These are phyloP conservation scores for Chrysoporthe austroafricana DNA, from an alignment of 2,329 filamentous ascomycete genomes.

Conservation along the genomic window DNA sequence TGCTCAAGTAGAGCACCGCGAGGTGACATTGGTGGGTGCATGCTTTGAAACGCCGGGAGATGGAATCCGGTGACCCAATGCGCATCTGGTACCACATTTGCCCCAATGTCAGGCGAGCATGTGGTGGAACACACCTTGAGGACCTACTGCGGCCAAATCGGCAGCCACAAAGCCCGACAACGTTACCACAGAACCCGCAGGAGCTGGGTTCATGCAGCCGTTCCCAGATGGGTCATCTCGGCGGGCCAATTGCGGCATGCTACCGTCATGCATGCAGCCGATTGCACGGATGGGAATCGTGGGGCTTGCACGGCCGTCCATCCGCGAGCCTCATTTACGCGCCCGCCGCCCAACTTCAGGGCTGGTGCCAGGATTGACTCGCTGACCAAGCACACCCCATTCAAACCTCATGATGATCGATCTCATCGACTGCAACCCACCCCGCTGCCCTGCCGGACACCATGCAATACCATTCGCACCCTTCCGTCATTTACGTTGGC, in stretches of 20 bases:
- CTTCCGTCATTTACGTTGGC: slow-evolving; percentile 4
- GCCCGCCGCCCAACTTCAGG: slow-evolving; percentile 42
- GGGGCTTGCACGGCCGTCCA: slow-evolving; percentile 49
- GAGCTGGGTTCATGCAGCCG: slow-evolving; percentile 24
- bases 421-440: slow-evolving; percentile 23
- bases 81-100: slow-evolving; percentile 30
- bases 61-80: slow-evolving; percentile 20
- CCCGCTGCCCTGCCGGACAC: slow-evolving; percentile 19
- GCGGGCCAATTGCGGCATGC: slow-evolving; percentile 46
- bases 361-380: slow-evolving; percentile 45
- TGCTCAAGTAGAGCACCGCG: slow-evolving; percentile 11
- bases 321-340: slow-evolving; percentile 56
- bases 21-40: neutral
- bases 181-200: slow-evolving; percentile 27
- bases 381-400: slow-evolving; percentile 28
- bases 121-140: slow-evolving; percentile 39
- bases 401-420: slow-evolving; percentile 13
- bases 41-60: slow-evolving; percentile 12
- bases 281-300: slow-evolving; percentile 50
- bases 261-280: slow-evolving; percentile 44
- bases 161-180: slow-evolving; percentile 35
- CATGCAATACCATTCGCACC: slow-evolving; percentile 17
- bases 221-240: slow-evolving; percentile 25
- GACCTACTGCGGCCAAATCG: slow-evolving; percentile 40
- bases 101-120: slow-evolving; percentile 31